Conservation (phyloP, 169 alveolate genomes). For the Gregarina niphandrodes region DNA sequence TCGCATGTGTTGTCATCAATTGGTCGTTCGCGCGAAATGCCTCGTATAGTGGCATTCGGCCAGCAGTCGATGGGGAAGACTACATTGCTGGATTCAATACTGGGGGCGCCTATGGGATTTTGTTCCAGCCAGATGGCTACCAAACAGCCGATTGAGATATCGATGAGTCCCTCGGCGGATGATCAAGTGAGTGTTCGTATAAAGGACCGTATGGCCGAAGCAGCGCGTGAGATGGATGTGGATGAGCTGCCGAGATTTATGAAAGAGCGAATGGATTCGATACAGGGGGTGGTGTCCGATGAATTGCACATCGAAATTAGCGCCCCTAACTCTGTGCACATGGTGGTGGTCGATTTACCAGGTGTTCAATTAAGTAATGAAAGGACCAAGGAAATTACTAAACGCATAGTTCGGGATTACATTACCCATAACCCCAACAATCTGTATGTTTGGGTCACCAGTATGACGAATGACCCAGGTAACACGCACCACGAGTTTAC, state of each 20-base stretch:
- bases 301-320: slow-evolving; percentile 51
- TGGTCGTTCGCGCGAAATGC: no score
- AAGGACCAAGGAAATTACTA: slow-evolving; percentile 29
- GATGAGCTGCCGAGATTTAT: slow-evolving; percentile 43
- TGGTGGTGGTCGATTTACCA: slow-evolving; percentile 60
- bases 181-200: slow-evolving; percentile 15
- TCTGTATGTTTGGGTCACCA: slow-evolving; percentile 47
- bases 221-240: slow-evolving; percentile 32
- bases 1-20: no score
- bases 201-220: slow-evolving; percentile 18
- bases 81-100: slow-evolving; percentile 48
- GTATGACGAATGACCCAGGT: slow-evolving; percentile 61
- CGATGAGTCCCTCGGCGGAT: slow-evolving; percentile 41
- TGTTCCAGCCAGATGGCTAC: slow-evolving; percentile 61
- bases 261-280: slow-evolving; percentile 36
- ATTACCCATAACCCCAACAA: slow-evolving; percentile 58
- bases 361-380: slow-evolving; percentile 32
- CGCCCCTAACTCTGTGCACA: slow-evolving; percentile 53
- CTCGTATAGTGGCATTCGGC: slow-evolving; percentile 58
- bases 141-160: slow-evolving; percentile 53
- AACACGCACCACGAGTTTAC: slow-evolving; percentile 58
- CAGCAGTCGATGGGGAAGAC: slow-evolving; percentile 69
- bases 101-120: slow-evolving; percentile 68
- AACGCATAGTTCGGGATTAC: slow-evolving; percentile 47
- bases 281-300: slow-evolving; percentile 29